Evolutionary conservation across 257 asterid species (phyloP), one percentile per base, ranked within the genome.

Genomic region (Nicotiana noctiflora): DNA sequence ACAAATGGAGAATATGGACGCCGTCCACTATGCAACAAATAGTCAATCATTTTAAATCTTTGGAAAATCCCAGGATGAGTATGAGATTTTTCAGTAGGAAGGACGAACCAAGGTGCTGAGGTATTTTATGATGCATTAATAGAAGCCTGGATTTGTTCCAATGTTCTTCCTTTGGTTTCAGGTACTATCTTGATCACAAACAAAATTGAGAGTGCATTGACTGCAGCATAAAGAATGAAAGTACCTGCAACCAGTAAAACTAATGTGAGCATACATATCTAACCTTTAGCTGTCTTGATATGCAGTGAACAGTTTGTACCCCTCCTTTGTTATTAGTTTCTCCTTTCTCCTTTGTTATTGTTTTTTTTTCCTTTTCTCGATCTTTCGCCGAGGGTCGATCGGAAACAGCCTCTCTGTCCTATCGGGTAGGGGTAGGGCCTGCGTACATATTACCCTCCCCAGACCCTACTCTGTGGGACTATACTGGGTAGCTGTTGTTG

Each of bases 91-190:
- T 18, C 29, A 34, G 4, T 3, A 31, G 25, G 13, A 32, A 66
- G 18, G 15, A n/a, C 1, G n/a, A 9, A 17, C 2, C 15, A 3
- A 37, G 1, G 0, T 19, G 59, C 77, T 46, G 0, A 46, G 77
- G 37, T 7, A 70, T 49, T 23, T 72, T 11, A 65, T 6, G 81
- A 87, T 49, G 93, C 79, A 75, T 90, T 90, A 4, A 90, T 84
- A 44, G 91, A 85, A 59, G 98, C 86, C 78, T 96, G 98, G 49
- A 96, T 92, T 77, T 96, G 94, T 87, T 94, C 98, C 82, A 96
- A 83, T 11, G 98, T 89, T 85, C 92, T 89, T 25, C 98, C 98
- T 85, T 92, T 96, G 78, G 98, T 94, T 88, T 94, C 99, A 18
- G 99, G 99, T 32, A 96, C 98, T 23, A 94, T 83, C 80, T 55